These are phyloP conservation scores for Neolentinus lepideus DNA, from an alignment of 1,284 basidiomycete genomes.

Conservation along the genomic window DNA sequence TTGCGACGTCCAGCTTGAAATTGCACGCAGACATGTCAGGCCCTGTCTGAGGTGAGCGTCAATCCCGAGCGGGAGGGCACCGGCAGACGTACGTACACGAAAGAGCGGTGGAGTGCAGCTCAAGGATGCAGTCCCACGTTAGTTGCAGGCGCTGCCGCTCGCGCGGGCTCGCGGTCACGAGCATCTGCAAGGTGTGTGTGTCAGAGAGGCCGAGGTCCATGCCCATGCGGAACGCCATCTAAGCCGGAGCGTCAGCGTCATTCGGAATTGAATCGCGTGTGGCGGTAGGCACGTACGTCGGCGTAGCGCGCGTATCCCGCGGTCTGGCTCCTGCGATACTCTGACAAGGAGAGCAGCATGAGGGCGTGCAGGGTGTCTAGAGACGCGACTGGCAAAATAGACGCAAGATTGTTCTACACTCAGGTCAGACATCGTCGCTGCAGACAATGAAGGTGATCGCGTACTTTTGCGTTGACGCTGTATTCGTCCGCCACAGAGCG, in stretches of 20 bases:
- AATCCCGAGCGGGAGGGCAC: not conserved
- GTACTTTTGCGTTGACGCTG: not conserved
- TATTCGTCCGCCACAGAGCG: not conserved
- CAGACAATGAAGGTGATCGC: not conserved
- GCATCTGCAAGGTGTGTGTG: not conserved
- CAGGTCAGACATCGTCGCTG: not conserved
- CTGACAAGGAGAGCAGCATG: not conserved
- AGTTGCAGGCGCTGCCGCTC: not conserved
- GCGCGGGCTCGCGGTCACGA: not conserved
- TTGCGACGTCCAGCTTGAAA: not conserved
- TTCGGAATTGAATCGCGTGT: not conserved
- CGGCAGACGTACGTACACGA: not conserved
- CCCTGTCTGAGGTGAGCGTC: not conserved
- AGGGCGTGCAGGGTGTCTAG: conserved; percentile 1
- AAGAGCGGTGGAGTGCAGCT: not conserved
- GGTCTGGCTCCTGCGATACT: not conserved
- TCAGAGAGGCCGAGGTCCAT: not conserved
- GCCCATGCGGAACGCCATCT: not conserved
- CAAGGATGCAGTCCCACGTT: not conserved
- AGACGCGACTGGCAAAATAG: not conserved
- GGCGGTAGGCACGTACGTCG: not conserved
- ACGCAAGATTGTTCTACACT: not conserved
- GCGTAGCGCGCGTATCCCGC: not conserved
- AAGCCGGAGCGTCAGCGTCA: no score
- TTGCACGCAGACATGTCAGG: not conserved